A percentile compares a stretch with the other conserved stretches of the same genome.
These are phyloP conservation scores for Ephemerocybe angulata DNA, from an alignment of 768 basidiomycete genomes.

Conservation along the genomic window DNA sequence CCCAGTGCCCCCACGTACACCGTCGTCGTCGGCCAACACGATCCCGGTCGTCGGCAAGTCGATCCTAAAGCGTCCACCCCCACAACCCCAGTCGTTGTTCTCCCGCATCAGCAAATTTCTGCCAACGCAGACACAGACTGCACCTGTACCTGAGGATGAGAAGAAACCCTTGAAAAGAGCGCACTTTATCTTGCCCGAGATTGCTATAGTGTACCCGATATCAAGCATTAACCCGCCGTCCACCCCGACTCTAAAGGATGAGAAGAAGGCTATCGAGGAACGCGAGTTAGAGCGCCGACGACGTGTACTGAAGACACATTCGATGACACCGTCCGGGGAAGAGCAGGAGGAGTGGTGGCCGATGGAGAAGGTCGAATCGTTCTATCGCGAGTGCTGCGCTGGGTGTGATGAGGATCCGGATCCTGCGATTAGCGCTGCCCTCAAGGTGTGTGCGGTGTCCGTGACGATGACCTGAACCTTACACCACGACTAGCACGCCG, in stretches of 20 bases:
- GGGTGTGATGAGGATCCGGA: constrained; percentile 73
- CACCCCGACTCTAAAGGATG: constrained; percentile 72
- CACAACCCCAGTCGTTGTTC: constrained; percentile 64
- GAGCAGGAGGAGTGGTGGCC: constrained; percentile 75
- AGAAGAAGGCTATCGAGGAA: constrained; percentile 77
- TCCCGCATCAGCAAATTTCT: constrained; percentile 72
- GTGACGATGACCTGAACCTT: constrained; percentile 4
- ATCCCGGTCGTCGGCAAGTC: constrained; percentile 78
- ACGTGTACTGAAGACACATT: constrained; percentile 54
- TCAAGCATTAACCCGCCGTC: constrained; percentile 80
- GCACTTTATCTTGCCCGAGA: constrained; percentile 84
- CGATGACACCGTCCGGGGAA: constrained; percentile 15
- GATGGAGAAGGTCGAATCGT: constrained; percentile 75
- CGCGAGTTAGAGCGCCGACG: constrained; percentile 65
- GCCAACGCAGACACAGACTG: constrained; percentile 47
- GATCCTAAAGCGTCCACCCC: constrained; percentile 76
- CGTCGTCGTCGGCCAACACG: constrained; percentile 78
- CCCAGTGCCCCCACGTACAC: constrained; percentile 36
- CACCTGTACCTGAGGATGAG: constrained; percentile 36
- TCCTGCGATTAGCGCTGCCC: constrained; percentile 58
- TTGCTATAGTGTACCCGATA: constrained; percentile 89
- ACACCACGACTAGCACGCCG: constrained; percentile 40
- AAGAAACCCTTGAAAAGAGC: constrained; percentile 75
- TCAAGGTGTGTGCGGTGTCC: constrained; percentile 53
- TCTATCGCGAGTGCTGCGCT: constrained; percentile 83